Base-by-base conservation (phyloP, 83 land plant genomes). In the Picea mariana region DNA sequence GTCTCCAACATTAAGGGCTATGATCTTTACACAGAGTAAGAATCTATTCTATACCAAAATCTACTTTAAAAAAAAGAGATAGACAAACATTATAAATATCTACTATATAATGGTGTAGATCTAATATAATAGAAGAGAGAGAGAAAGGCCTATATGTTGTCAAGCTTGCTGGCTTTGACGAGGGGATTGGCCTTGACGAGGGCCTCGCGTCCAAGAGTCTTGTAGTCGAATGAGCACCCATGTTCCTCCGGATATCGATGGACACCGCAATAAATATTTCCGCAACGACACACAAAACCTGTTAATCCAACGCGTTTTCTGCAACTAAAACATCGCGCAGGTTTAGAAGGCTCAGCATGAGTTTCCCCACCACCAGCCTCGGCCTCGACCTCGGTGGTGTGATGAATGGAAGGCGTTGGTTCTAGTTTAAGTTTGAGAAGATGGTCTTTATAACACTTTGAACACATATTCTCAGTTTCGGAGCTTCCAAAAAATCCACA, bases 161-260 rank as follows among this genome's bases (percentile, higher is more conserved):
- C 83, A 20, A 92, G 79, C 85, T 92, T 92, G 5, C 80, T 83
- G 8, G 95, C 91, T 83, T 84, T 79, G 24, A 86, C 86, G 0
- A 86, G 42, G 44, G 87, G 87, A 40, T 86, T 86, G n/a, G 79
- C 86, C 82, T 86, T 86, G 9, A 82, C 87, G 15, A 86, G 79
- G 77, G 82, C 85, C 42, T 77, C 82, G 26, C 76, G 86, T 27
- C 86, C 87, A 18, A 79, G 81, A 2, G 81, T 67, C 78, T 83
- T 79, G 87, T 83, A 86, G 52, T 86, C 87, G 24, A 27, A 82
- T 13, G 86, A 34, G 62, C 87, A 86, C 62, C 62, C 68, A 18
- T 86, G 87, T 55, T 77, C 79, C 4, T 86, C 87, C 3, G 86
- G 67, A 78, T 83, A 79, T 18, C 87, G 82, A 80, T 86, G 87